Base-by-base conservation (phyloP, 2,329 filamentous ascomycete species). In the Colletotrichum sp. region DNA sequence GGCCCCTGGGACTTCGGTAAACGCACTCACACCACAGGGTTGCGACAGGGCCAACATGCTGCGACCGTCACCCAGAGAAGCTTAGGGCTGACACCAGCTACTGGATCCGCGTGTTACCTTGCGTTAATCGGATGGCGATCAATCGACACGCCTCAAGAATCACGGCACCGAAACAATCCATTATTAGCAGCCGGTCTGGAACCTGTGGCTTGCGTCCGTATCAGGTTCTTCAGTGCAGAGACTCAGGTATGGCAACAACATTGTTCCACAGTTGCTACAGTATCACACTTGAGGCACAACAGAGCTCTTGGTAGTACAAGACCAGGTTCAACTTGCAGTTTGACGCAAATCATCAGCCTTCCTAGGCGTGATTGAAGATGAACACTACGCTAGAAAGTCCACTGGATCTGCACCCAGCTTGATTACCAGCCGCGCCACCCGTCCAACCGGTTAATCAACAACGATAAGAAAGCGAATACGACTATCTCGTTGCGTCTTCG, bases 41-140 rank as follows among this genome's bases (percentile, higher is more conserved):
- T 69, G 25, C 55, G 25, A 61, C 57, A 70, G 36, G 57, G 57
- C 34, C 68, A 39, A 55, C 27, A 44, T 59, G n/a, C 64, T 74
- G 65, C 70, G 70, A 59, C 64, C n/a, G 30, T 34, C 57, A 61
- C 64, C 71, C 19, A 57, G 65, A 73, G 34, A 27, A 69, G 71
- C 28, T 34, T 76, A 76, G 74, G 71, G 71, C 74, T 74, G 70
- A 76, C 74, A 27, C 19, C 65, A 36, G 28, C 34, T 74, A 16
- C 48, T 52, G 30, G 57, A 30, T 25, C 34, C 65, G 59, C 48
- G 59, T 76, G 70, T 39, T 69, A 48, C 27, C 57, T 25, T 64
- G 57, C 64, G 65, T 48, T 36, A 74, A 61, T 69, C 59, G 74
- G 65, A n/a, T 65, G 71, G 34, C 59, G 70, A 76, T 69, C 70